These are phyloP conservation scores for Limnomonas spitsbergensis DNA, from an alignment of 139 green algal genomes.

Conservation along the genomic window DNA sequence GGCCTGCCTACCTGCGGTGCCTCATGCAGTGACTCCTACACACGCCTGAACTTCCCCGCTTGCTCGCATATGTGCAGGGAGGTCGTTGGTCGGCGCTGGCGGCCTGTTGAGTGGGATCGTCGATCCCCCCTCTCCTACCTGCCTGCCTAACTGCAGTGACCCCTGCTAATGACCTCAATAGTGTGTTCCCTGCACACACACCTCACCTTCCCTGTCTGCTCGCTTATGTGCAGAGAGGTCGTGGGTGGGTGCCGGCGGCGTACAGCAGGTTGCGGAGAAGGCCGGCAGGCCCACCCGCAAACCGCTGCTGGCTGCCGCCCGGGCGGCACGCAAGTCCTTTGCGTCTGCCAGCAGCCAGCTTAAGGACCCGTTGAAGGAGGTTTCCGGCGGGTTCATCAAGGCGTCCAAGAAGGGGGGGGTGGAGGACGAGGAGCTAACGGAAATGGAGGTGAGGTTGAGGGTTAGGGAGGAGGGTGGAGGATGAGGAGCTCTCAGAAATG, in stretches of 20 bases:
- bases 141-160: too few relatives aligned
- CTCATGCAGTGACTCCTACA: too few relatives aligned
- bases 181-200: too few relatives aligned
- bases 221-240: not conserved
- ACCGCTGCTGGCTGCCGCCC: not conserved
- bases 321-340: not conserved
- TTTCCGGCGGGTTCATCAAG: conserved; percentile 23
- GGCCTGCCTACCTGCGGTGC: too few relatives aligned
- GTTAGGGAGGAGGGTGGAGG: not conserved
- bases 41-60: too few relatives aligned
- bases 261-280: not conserved
- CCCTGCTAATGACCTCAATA: too few relatives aligned
- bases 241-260: not conserved
- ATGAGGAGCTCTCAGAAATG: not conserved
- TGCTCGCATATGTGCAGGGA: too few relatives aligned
- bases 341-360: conserved; percentile 20
- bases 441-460: conserved; percentile 32
- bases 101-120: too few relatives aligned
- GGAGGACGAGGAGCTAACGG: conserved; percentile 39
- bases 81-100: too few relatives aligned
- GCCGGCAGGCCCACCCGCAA: not conserved
- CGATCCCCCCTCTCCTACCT: too few relatives aligned
- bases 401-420: conserved; percentile 27
- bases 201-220: too few relatives aligned
- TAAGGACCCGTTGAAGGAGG: conserved; percentile 21